Base-by-base conservation (phyloP, 495 filamentous ascomycete species). In the Podospora anserina region DNA sequence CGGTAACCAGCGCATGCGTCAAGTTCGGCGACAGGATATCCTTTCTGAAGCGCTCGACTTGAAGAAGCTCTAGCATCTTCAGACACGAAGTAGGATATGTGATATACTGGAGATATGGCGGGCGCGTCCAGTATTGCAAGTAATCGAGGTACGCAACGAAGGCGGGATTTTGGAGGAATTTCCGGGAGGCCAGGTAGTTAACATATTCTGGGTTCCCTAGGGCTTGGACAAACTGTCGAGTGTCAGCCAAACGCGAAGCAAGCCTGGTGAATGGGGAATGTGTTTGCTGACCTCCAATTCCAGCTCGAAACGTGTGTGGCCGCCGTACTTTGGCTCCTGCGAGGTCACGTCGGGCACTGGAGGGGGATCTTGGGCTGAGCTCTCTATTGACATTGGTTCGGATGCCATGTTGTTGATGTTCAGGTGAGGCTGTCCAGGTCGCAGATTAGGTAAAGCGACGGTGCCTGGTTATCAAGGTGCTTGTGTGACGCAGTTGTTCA, bases 171-270 rank as follows among this genome's bases (percentile, higher is more conserved):
- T 83, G 80, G 73, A 90, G 76, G 75, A 83, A 74, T 78, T 88
- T 81, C 75, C 87, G 88, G 44, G 88, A 85, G 2, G 91, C 92
- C 19, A 97, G 88, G 71, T 94, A 88, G 71, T 92, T 92, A 32
- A 96, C 85, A 79, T 97, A 96, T 75, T 85, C 84, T 0, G 93
- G 93, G 73, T 94, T 94, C 69, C 88, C 88, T 64, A 97, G 90
- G n/a, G 89, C 88, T 72, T 92, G 91, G 56, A 96, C 92, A 74
- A 97, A 96, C 85, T 96, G 79, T 39, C 55, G 55, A 26, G 55
- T 13, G 39, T 49, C 39, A 49, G 39, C 39, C 39, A 49, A 49
- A 49, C 4, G 4, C 16, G 32, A 16, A 61, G 18, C 16, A 5
- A 39, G 55, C 13, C 0, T 56, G 16, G 55, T 5, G 4, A 60